A percentile compares a stretch with the other conserved stretches of the same genome.
Conservation (phyloP, 345 rosid species). For the Salix brachista region DNA sequence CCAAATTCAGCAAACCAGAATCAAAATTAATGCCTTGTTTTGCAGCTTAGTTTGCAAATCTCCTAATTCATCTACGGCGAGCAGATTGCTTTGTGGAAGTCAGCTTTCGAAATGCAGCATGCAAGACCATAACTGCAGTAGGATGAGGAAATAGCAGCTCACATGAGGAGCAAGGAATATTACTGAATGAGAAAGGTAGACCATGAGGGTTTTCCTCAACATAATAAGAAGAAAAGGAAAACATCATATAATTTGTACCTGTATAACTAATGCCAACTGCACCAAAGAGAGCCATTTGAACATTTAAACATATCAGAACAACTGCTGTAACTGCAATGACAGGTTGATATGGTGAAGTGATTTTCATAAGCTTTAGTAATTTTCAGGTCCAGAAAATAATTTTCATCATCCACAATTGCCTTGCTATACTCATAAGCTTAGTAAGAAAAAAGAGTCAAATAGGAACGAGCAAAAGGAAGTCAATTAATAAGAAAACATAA, state of each 20-base stretch:
- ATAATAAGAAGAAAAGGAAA: not conserved
- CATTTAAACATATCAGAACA: slow-evolving; percentile 63
- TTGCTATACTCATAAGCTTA: not conserved
- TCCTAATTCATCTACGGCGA: slow-evolving; percentile 10
- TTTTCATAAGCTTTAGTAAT: too few species aligned
- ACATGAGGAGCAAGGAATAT: not conserved
- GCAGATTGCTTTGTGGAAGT: slow-evolving; percentile 52
- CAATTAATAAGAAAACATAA: not conserved
- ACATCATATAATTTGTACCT: slow-evolving; percentile 38
- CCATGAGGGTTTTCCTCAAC: not conserved
- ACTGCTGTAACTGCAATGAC: slow-evolving; percentile 62
- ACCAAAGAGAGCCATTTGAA: slow-evolving; percentile 80
- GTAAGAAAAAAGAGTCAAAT: not conserved
- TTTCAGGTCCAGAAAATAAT: not conserved
- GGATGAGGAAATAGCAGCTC: not conserved
- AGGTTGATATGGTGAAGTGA: slow-evolving; percentile 6
- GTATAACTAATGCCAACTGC: slow-evolving; percentile 63
- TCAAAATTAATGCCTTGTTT: not conserved
- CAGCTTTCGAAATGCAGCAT: slow-evolving; percentile 77
- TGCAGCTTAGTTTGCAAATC: not conserved
- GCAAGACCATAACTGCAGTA: slow-evolving; percentile 61
- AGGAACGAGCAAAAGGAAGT: not conserved
- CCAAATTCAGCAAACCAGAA: not conserved
- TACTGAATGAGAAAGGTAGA: not conserved
- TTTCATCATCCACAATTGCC: not conserved